A percentile compares a stretch with the other conserved stretches of the same genome.
phyloP scores from a whole-genome alignment of 176 grass and related monocot species.

The Oropetium thomaeum region DNA sequence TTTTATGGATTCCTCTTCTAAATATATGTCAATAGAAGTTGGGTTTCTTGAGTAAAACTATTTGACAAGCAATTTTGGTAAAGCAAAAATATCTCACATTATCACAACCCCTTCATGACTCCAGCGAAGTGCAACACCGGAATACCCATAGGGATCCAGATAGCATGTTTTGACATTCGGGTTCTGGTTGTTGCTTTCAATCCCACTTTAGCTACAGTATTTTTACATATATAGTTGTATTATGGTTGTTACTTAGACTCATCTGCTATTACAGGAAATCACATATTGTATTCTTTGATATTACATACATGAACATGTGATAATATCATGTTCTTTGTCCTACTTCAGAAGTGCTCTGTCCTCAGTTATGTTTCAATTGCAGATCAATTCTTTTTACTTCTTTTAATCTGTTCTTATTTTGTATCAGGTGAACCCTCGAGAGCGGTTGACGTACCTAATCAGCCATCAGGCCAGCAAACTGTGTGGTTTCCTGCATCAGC shows the following conservation, averaged over 20 bases:
- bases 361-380: slow-evolving; percentile 2
- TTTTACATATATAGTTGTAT: too few species aligned
- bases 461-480: neutral
- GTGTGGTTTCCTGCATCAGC: neutral
- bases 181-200: neutral
- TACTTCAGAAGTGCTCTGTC: neutral
- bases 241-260: slow-evolving; percentile 4
- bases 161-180: neutral
- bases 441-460: neutral
- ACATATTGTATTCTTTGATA: neutral
- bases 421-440: slow-evolving; percentile 22
- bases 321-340: neutral
- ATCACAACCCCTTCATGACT: neutral
- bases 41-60: neutral
- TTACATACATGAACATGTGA: neutral
- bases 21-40: neutral
- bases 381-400: neutral
- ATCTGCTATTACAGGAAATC: neutral
- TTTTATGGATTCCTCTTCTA: neutral
- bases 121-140: neutral
- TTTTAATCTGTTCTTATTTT: slow-evolving; percentile 22
- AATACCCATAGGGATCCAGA: neutral
- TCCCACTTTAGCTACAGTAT: neutral
- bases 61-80: neutral
- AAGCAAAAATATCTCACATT: neutral